Base-by-base conservation (phyloP, 2,329 filamentous ascomycete genomes). In the Fusarium pilosicola region DNA sequence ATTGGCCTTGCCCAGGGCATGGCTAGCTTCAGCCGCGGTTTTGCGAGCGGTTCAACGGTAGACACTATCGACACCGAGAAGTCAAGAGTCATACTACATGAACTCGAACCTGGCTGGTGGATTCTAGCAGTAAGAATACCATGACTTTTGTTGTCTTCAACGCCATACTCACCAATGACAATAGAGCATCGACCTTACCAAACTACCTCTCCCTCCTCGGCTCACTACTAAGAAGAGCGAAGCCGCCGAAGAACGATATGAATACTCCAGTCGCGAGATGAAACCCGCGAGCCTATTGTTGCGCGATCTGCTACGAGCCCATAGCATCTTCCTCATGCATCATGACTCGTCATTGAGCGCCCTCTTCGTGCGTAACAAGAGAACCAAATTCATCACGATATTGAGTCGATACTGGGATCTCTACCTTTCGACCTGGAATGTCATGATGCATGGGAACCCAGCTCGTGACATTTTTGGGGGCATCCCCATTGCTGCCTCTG, bases 1-100 rank as follows among this genome's bases (percentile, higher is more conserved):
- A 95, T 99, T 80, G 96, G 96, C 42, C 90, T 99, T 72, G 96
- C 96, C 45, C 96, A 99, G 85, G 96, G 95, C 80, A 97, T 98
- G 92, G 92, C 97, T 67, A 93, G 92, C 80, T 99, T 99, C 84
- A 93, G 94, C 78, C 92, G 91, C 80, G 95, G 91, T 77, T 99
- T 99, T 83, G 93, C 95, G 5, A 88, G 90, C 70, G 94, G 92
- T 67, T 87, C 91, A 74, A 82, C 93, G 5, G 89, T 98, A 44
- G 94, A 97, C 78, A 91, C 91, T 15, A 92, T 99, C 68, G 96
- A 99, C 79, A 98, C 96, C 3, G 94, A 97, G 77, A 96, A 94
- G 85, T 91, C 92, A 56, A 90, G 95, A 38, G 92, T 98, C 39
- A 87, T 98, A 39, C 85, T 98, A 49, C 91, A 94, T 77, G 95